Conservation (phyloP, 768 basidiomycete genomes). For the Lentinula raphanica region DNA sequence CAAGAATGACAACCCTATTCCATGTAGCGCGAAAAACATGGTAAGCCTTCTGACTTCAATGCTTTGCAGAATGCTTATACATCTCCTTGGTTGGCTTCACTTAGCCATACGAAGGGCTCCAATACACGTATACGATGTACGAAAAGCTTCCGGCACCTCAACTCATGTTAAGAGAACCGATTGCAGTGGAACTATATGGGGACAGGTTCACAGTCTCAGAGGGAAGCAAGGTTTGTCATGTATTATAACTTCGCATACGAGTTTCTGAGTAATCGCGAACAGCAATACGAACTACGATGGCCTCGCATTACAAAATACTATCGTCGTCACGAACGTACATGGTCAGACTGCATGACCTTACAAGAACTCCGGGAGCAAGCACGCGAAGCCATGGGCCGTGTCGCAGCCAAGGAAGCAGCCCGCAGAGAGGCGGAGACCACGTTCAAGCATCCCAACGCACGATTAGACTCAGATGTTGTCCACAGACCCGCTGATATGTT, state of each 20-base stretch:
- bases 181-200: constrained; percentile 71
- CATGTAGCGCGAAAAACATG: constrained; percentile 23
- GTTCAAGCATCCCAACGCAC: background rate
- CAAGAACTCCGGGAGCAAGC: constrained; percentile 52
- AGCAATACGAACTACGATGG: constrained; percentile 74
- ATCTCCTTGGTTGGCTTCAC: background rate
- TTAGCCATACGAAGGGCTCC: constrained; percentile 25
- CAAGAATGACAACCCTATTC: constrained; percentile 35
- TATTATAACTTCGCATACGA: too few species aligned
- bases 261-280: too few species aligned
- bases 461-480: background rate
- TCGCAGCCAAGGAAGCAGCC: constrained; percentile 42
- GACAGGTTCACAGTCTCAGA: constrained; percentile 27
- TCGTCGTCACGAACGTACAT: constrained; percentile 56
- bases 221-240: background rate
- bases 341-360: constrained; percentile 50
- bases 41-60: background rate
- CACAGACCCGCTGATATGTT: background rate
- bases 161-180: constrained; percentile 53
- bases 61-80: background rate
- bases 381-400: constrained; percentile 47
- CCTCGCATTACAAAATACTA: constrained; percentile 72
- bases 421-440: constrained; percentile 31
- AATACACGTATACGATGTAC: constrained; percentile 52
- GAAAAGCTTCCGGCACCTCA: constrained; percentile 45